Conservation (phyloP, 768 basidiomycete species). For the Mycena alexandri region DNA sequence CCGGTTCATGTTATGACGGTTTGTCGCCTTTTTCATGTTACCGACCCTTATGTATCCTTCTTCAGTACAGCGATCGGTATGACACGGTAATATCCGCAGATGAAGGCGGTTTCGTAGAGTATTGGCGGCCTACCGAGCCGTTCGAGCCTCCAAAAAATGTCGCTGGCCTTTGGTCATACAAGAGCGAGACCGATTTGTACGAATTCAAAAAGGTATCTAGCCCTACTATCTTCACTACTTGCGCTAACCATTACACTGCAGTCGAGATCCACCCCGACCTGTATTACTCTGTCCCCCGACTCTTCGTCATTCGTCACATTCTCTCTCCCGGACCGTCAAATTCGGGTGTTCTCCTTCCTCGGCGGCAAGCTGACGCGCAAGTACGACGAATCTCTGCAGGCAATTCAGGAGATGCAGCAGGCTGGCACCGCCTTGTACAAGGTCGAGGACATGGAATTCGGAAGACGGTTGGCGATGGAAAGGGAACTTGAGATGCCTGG, state of each 20-base stretch:
- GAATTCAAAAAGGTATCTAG: slow-evolving; percentile 93
- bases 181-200: slow-evolving; percentile 93
- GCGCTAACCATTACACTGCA: slow-evolving; percentile 46
- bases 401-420: slow-evolving; percentile 99
- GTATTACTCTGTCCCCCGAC: slow-evolving; percentile 91
- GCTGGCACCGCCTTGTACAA: slow-evolving; percentile 93
- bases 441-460: slow-evolving; percentile 99
- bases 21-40: slow-evolving; percentile 46
- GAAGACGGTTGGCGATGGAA: slow-evolving; percentile 93
- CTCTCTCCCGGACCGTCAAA: slow-evolving; percentile 93
- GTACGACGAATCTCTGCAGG: slow-evolving; percentile 94
- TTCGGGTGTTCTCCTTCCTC: slow-evolving; percentile 93
- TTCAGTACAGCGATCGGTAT: slow-evolving; percentile 89
- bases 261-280: slow-evolving; percentile 93
- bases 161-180: slow-evolving; percentile 88
- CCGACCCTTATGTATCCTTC: not conserved
- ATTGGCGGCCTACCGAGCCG: slow-evolving; percentile 93
- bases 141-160: slow-evolving; percentile 87
- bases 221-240: not conserved
- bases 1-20: slow-evolving; percentile 95
- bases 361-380: slow-evolving; percentile 90
- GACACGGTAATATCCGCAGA: slow-evolving; percentile 96
- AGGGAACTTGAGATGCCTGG: slow-evolving; percentile 89
- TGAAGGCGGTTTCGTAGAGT: slow-evolving; percentile 94
- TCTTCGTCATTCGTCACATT: slow-evolving; percentile 92